phyloP scores from a whole-genome alignment of 2,329 filamentous ascomycete genomes.

The Ophiostoma himal-ulmi region DNA sequence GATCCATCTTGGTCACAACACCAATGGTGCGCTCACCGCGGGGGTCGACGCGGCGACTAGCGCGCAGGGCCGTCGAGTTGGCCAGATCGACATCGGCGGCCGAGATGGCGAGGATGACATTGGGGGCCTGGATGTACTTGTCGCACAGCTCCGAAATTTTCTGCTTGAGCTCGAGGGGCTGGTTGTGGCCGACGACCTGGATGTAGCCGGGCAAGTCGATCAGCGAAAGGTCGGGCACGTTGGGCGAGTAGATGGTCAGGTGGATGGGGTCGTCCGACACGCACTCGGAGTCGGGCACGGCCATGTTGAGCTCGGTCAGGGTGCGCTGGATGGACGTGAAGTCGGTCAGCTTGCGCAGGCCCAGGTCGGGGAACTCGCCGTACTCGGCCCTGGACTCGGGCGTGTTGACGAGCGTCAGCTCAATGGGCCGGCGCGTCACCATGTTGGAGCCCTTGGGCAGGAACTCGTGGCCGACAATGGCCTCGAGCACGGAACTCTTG shows the following conservation, averaged over 20 bases:
- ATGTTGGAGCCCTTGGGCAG: slow-evolving; percentile 97
- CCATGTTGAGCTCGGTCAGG: slow-evolving; percentile 87
- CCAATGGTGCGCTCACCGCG: slow-evolving; percentile 94
- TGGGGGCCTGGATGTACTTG: slow-evolving; percentile 94
- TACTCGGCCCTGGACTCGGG: slow-evolving; percentile 82
- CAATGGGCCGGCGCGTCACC: slow-evolving; percentile 93
- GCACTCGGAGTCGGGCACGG: slow-evolving; percentile 84
- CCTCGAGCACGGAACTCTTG: slow-evolving; percentile 94
- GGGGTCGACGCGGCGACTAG: slow-evolving; percentile 86
- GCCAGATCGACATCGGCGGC: slow-evolving; percentile 95
- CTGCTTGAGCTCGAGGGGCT: slow-evolving; percentile 85
- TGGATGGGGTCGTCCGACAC: slow-evolving; percentile 97
- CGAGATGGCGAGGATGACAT: slow-evolving; percentile 94
- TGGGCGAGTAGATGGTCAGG: slow-evolving; percentile 88
- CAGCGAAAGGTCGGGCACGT: slow-evolving; percentile 88
- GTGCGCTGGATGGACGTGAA: slow-evolving; percentile 90
- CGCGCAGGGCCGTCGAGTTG: slow-evolving; percentile 87
- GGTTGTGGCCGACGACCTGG: slow-evolving; percentile 85
- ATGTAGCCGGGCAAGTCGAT: slow-evolving; percentile 98
- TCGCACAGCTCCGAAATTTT: slow-evolving; percentile 96
- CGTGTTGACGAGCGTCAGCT: slow-evolving; percentile 92
- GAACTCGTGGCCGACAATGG: slow-evolving; percentile 96
- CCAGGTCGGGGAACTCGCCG: slow-evolving; percentile 90
- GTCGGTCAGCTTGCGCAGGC: slow-evolving; percentile 82
- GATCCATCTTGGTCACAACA: slow-evolving; percentile 98